These are phyloP conservation scores for Sclerotinia trifoliorum DNA, from an alignment of 2,329 filamentous ascomycete species.

Conservation along the genomic window DNA sequence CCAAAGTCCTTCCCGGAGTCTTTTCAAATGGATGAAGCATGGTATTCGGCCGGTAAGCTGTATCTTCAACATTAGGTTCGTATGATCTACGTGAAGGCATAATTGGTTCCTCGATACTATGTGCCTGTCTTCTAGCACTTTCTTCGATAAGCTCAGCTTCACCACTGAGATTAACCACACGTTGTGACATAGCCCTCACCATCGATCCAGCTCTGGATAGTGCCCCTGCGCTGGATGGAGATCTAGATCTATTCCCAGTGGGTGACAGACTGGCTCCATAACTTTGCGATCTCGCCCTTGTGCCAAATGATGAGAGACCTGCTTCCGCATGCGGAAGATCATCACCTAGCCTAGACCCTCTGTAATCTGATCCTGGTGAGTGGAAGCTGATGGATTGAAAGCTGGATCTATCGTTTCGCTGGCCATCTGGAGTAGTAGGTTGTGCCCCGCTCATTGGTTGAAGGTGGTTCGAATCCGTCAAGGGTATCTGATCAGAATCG, in stretches of 20 bases:
- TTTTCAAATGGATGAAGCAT: slow-evolving; percentile 39
- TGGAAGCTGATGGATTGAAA: slow-evolving; percentile 56
- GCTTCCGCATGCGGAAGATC: slow-evolving; percentile 60
- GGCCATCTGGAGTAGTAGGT: slow-evolving; percentile 41
- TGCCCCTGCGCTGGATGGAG: slow-evolving; percentile 64
- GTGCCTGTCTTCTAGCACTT: slow-evolving; percentile 41
- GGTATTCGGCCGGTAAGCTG: slow-evolving; percentile 29
- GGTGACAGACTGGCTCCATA: slow-evolving; percentile 58
- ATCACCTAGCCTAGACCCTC: slow-evolving; percentile 56
- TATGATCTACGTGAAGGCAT: slow-evolving; percentile 32
- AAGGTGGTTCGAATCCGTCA: slow-evolving; percentile 56
- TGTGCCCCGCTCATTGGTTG: slow-evolving; percentile 54
- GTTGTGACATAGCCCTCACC: slow-evolving; percentile 86
- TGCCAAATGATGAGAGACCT: slow-evolving; percentile 43
- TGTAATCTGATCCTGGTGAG: slow-evolving; percentile 40
- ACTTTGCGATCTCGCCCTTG: slow-evolving; percentile 52
- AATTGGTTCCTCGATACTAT: slow-evolving; percentile 16
- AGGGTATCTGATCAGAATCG: slow-evolving; percentile 57
- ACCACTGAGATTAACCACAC: slow-evolving; percentile 95
- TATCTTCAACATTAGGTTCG: slow-evolving; percentile 40
- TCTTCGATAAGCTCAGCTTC: slow-evolving; percentile 82
- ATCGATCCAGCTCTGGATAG: slow-evolving; percentile 71
- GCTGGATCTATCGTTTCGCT: slow-evolving; percentile 50
- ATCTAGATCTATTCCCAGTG: slow-evolving; percentile 50
- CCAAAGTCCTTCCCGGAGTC: slow-evolving; percentile 9